Evolutionary conservation across 75 land plant genomes (phyloP), one percentile per base, ranked within the genome.

Genomic region (Selaginella moellendorffii): DNA sequence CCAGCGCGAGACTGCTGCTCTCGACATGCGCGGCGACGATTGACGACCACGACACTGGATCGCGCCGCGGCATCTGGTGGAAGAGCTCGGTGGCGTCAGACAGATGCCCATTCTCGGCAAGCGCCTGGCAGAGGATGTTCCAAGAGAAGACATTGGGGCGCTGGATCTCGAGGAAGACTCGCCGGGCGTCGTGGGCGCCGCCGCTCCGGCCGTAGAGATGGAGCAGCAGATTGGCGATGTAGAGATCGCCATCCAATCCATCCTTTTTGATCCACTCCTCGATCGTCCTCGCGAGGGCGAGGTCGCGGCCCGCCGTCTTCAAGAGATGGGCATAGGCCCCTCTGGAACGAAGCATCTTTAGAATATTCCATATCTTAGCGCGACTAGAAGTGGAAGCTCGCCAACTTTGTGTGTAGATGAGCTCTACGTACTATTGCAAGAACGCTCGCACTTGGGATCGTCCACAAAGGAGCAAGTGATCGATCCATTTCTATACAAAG

Each of bases 221-320:
- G 23, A 56, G 23, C 5, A 56, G 59, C 59, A 56, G 59, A 56
- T 56, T 56, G 5, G 59, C 59, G 5, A 56, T 2, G 24, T 21
- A 56, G n/a, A 56, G 5, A 19, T 56, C 59, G 23, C n/a, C 9
- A 19, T 2, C n/a, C n/a, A 56, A 56, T 8, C 59, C 59, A 8
- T 5, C n/a, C 24, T 25, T 56, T 25, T n/a, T n/a, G n/a, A n/a
- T n/a, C n/a, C n/a, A n/a, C n/a, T n/a, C n/a, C n/a, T n/a, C n/a
- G n/a, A n/a, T n/a, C n/a, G n/a, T n/a, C n/a, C n/a, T n/a, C n/a
- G n/a, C n/a, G n/a, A n/a, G n/a, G n/a, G n/a, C n/a, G n/a, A n/a
- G n/a, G n/a, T n/a, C n/a, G n/a, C n/a, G n/a, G n/a, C n/a, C n/a
- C n/a, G n/a, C n/a, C n/a, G n/a, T n/a, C n/a, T n/a, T n/a, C n/a